Evolutionary conservation across 495 filamentous ascomycete species (phyloP), one percentile per base, ranked within the genome.

Genomic region (Talaromyces ruber): DNA sequence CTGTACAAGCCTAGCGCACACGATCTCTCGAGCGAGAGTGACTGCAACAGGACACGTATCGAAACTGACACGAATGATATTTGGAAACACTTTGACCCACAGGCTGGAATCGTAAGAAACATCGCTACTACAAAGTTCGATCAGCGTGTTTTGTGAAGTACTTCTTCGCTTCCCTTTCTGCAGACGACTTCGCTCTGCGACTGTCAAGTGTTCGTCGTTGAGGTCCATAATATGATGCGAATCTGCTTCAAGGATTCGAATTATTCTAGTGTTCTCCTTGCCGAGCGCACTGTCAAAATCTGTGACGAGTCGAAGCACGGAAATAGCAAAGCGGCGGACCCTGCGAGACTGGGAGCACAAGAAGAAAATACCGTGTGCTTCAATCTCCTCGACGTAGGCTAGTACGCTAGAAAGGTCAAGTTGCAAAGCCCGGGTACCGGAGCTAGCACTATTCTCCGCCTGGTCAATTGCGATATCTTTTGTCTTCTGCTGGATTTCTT

Each of bases 51-150:
- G 89, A 68, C 93, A 97, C 52, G 88, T 86, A 69, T 98, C 90
- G 66, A 91, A 94, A 53, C 90, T 93, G 62, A 95, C 88, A 5
- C 92, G 86, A 47, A 98, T 88, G 29, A 99, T 84, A 70, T 96
- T 98, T 8, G 94, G 95, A 66, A 99, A 99, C 8, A 97, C 86
- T 69, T 97, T 97, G 69, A 94, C 93, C 94, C 94, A 99, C 52
- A 99, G 72, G 0, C 91, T 95, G 4, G 92, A 88, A 69, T 98
- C 94, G 67, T 97, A 96, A 3, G 91, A 91, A 18, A 94, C 87
- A 64, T 98, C 94, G 72, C 94, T 98, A 72, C 90, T 92, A 73
- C 94, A 97, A 30, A 99, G 83, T 69, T 98, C 93, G 32, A 97
- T 89, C 12, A 98, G 76, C 12, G 91, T 95, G 53, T 91, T 91